Conservation (phyloP, 805 yeast genomes). For the Maudiozyma saulgeensis region DNA sequence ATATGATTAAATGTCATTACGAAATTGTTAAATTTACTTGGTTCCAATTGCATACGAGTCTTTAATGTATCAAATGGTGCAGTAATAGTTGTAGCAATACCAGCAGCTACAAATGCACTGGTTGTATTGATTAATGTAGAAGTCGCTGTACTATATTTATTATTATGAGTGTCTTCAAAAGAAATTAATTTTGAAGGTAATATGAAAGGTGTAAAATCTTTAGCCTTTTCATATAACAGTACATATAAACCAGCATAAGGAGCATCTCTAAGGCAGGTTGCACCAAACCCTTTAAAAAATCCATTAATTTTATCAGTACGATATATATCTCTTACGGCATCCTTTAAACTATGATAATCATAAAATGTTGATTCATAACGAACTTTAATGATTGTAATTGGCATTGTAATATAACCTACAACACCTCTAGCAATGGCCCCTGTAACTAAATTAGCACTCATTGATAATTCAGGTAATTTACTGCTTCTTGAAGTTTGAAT, state of each 20-base stretch:
- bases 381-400: constrained; percentile 82
- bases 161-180: constrained; percentile 13
- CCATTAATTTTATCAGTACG: constrained; percentile 47
- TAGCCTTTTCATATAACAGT: constrained; percentile 69
- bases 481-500: constrained; percentile 24
- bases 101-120: constrained; percentile 75
- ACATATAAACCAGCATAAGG: constrained; percentile 95
- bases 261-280: constrained; percentile 83
- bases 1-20: constrained; percentile 32
- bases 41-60: constrained; percentile 77
- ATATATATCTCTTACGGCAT: constrained; percentile 52
- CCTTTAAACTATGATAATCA: constrained; percentile 51
- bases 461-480: constrained; percentile 60
- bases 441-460: constrained; percentile 56
- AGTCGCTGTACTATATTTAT: constrained; percentile 26
- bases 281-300: constrained; percentile 79
- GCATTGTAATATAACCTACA: constrained; percentile 89
- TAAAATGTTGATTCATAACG: constrained; percentile 78
- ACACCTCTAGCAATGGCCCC: constrained; percentile 74
- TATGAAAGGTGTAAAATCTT: constrained; percentile 42
- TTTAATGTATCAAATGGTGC: constrained; percentile 94
- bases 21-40: constrained; percentile 36
- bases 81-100: constrained; percentile 72
- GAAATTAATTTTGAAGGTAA: constrained; percentile 17
- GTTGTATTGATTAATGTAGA: constrained; percentile 56